Evolutionary conservation across 345 rosid species (phyloP), one percentile per base, ranked within the genome.

Genomic region (Balakata baccata): DNA sequence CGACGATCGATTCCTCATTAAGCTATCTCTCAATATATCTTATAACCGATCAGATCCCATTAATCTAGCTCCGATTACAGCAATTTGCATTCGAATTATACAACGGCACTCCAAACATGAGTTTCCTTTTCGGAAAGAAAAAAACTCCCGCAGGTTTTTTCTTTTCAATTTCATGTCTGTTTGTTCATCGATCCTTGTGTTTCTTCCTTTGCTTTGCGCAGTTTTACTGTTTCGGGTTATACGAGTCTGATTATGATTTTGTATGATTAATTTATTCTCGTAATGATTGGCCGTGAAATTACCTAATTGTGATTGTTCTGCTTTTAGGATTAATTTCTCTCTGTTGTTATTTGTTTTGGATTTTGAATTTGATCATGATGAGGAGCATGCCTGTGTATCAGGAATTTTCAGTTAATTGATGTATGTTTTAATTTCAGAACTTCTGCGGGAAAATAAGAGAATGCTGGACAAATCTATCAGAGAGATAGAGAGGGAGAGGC

Each of bases 401-500:
- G 34, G 34, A 29, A 29, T 29, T 29, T 29, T 29, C 34, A 29
- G 34, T 29, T 29, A 29, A 29, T 29, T 2, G 34, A 29, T 2
- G 34, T 29, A 29, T 29, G 46, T 34, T 53, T 4, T 29, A 13
- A 34, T 69, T 83, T 43, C 75, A 94, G 98, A 94, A 70, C 91
- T 92, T 79, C 87, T 94, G 83, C 88, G 98, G 83, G 97, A 92
- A 71, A 94, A 94, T 72, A 94, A 92, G 85, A 79, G 97, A 86
- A 94, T 92, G 97, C 83, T 94, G 60, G 97, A 94, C 77, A 94
- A 94, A 75, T 94, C 98, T 17, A 94, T 94, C 18, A 83, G 98
- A 62, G 97, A 94, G 77, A 90, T 92, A 17, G 97, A 92, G 84
- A 89, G 97, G 82, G 98, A 94, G 81, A 89, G 98, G 60, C 97